Evolutionary conservation across 2,329 filamentous ascomycete genomes (phyloP).

Genomic region (Microcera coccophila): DNA sequence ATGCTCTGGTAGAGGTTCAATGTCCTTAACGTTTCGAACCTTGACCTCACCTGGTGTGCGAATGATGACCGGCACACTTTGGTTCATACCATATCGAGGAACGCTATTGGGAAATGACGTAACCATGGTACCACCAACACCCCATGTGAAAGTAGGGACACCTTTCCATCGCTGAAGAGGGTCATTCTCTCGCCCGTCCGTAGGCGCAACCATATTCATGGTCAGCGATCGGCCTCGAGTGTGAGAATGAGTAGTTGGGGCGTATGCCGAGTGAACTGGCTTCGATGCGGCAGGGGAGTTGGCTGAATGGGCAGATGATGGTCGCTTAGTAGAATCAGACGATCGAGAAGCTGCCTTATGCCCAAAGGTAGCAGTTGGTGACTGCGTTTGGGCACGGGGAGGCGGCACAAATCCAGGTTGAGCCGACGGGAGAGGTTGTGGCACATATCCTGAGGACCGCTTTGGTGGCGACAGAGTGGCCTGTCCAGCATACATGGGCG

Average conservation of each 20-base stretch:
- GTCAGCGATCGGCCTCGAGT: slow-evolving; percentile 52
- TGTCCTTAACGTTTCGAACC: slow-evolving; percentile 69
- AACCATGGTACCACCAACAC: slow-evolving; percentile 75
- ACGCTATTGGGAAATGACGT: slow-evolving; percentile 86
- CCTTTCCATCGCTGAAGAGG: slow-evolving; percentile 88
- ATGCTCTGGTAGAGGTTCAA: slow-evolving; percentile 66
- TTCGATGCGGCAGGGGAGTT: slow-evolving; percentile 33
- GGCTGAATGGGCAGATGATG: slow-evolving; percentile 51
- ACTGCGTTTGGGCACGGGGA: slow-evolving; percentile 59
- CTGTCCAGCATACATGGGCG: slow-evolving; percentile 38
- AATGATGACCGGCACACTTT: slow-evolving; percentile 71
- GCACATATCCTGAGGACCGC: slow-evolving; percentile 45
- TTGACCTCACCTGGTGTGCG: slow-evolving; percentile 79
- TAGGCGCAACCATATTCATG: slow-evolving; percentile 58
- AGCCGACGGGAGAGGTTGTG: slow-evolving; percentile 34
- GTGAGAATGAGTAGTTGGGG: slow-evolving; percentile 35
- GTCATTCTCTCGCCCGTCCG: slow-evolving; percentile 67
- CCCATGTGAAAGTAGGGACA: slow-evolving; percentile 80
- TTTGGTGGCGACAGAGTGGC: slow-evolving; percentile 55
- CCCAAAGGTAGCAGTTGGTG: slow-evolving; percentile 49
- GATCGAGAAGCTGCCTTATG: slow-evolving; percentile 31
- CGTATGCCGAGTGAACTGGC: slow-evolving; percentile 24
- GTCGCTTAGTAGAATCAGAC: slow-evolving; percentile 47
- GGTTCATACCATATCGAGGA: slow-evolving; percentile 76
- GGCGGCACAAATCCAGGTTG: slow-evolving; percentile 51